Percentiles rank a stretch among this genome's conserved stretches.
Evolutionary conservation across 2,329 filamentous ascomycete species (phyloP).

Genomic region (Neofusicoccum ribis): DNA sequence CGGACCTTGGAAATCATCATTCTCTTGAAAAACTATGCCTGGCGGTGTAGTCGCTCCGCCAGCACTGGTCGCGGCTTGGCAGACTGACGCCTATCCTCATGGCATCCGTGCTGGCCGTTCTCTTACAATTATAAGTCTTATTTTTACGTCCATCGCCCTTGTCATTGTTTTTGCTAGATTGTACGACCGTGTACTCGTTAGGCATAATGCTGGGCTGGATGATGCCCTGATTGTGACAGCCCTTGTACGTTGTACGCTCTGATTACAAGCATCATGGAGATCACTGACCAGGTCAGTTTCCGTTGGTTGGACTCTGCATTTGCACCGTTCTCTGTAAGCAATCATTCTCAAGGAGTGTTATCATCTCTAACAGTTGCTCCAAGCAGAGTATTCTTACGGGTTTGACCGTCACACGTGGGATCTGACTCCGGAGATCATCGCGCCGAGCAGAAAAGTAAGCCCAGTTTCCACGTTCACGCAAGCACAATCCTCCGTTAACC

Average conservation of each 20-base stretch:
- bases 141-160: background rate
- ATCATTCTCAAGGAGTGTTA: too few relatives aligned
- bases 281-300: background rate
- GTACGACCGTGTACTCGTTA: background rate
- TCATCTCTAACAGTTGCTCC: background rate
- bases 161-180: background rate
- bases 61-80: background rate
- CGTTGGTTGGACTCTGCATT: background rate
- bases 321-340: background rate
- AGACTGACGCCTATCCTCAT: background rate
- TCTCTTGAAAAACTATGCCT: background rate
- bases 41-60: background rate
- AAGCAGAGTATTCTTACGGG: background rate
- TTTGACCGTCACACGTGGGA: slow-evolving; percentile 9
- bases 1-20: too few relatives aligned
- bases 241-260: background rate
- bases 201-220: background rate
- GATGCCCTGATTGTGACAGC: background rate
- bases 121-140: background rate
- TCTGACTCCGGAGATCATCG: background rate
- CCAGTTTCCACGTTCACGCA: background rate
- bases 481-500: background rate
- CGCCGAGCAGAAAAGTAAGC: background rate
- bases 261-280: background rate
- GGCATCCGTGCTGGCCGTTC: background rate